phyloP scores from a whole-genome alignment of 2,329 filamentous ascomycete genomes.

The Trichoderma breve region DNA sequence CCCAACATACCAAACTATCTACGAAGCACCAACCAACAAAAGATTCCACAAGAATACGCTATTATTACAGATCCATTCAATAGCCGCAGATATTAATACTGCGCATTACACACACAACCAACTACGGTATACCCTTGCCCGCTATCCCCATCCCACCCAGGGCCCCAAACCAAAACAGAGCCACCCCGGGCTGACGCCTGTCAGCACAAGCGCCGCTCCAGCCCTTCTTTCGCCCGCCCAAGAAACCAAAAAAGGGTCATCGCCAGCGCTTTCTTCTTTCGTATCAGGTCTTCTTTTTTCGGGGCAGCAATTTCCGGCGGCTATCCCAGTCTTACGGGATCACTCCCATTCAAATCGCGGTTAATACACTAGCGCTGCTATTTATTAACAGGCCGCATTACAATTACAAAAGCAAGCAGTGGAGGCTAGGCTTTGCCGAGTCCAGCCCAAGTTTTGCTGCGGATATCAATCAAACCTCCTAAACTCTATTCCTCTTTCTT shows the following conservation, averaged over 20 bases:
- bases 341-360: background rate
- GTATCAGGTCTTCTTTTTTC: background rate
- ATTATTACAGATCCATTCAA: background rate
- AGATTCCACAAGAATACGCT: background rate
- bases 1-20: too few relatives aligned
- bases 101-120: background rate
- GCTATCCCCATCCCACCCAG: background rate
- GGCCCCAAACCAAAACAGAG: background rate
- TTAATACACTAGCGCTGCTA: background rate
- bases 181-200: conserved; percentile 10
- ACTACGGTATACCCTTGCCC: background rate
- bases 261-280: background rate
- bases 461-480: background rate
- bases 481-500: background rate
- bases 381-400: background rate
- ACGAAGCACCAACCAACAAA: background rate
- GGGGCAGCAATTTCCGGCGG: conserved; percentile 10
- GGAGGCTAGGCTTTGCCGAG: background rate
- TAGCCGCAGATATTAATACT: background rate
- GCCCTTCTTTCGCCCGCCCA: background rate
- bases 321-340: conserved; percentile 3
- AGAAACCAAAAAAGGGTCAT: background rate
- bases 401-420: background rate
- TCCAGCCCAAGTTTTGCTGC: background rate
- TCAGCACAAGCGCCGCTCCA: conserved; percentile 14